Evolutionary conservation across 1,284 basidiomycete species (phyloP).

Genomic region (Caloboletus inedulis): DNA sequence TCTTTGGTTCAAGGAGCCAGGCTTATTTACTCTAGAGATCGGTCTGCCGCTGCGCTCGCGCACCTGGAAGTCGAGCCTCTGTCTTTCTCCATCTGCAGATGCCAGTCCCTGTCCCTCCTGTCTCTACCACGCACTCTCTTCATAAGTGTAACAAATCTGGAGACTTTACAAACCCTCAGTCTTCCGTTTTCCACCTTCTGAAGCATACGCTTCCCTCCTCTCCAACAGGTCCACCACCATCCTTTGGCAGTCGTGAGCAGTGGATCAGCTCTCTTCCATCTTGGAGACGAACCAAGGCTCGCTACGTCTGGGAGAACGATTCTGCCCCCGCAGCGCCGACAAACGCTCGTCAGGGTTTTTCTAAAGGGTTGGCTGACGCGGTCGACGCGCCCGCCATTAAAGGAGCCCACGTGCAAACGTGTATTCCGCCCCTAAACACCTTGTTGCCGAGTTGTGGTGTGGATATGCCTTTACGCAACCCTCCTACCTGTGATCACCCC

Average conservation of each 20-base stretch:
- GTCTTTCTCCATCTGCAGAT: slow-evolving; percentile 52
- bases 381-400: slow-evolving; percentile 74
- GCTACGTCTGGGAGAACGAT: slow-evolving; percentile 62
- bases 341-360: slow-evolving; percentile 52
- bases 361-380: slow-evolving; percentile 67
- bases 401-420: slow-evolving; percentile 76
- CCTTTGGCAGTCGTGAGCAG: slow-evolving; percentile 63
- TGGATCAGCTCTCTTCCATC: slow-evolving; percentile 67
- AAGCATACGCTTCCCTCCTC: slow-evolving; percentile 56
- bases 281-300: slow-evolving; percentile 64
- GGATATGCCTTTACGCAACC: slow-evolving; percentile 17
- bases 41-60: slow-evolving; percentile 40
- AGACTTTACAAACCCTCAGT: slow-evolving; percentile 39
- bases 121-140: slow-evolving; percentile 57
- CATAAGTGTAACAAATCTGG: slow-evolving; percentile 50
- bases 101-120: slow-evolving; percentile 76
- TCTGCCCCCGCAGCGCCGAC: slow-evolving; percentile 10
- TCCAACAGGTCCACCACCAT: slow-evolving; percentile 57
- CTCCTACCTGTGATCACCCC: slow-evolving; percentile 35
- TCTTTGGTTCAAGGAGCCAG: slow-evolving; percentile 27
- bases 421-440: slow-evolving; percentile 68
- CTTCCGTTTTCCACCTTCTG: slow-evolving; percentile 48
- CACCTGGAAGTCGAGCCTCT: slow-evolving; percentile 39
- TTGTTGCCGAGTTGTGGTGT: slow-evolving; percentile 25
- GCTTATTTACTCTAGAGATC: slow-evolving; percentile 38